Percentiles rank a stretch among this genome's conserved stretches.
These are phyloP conservation scores for Cutaneotrichosporon cutaneum DNA, from an alignment of 1,284 basidiomycete genomes.

Conservation along the genomic window DNA sequence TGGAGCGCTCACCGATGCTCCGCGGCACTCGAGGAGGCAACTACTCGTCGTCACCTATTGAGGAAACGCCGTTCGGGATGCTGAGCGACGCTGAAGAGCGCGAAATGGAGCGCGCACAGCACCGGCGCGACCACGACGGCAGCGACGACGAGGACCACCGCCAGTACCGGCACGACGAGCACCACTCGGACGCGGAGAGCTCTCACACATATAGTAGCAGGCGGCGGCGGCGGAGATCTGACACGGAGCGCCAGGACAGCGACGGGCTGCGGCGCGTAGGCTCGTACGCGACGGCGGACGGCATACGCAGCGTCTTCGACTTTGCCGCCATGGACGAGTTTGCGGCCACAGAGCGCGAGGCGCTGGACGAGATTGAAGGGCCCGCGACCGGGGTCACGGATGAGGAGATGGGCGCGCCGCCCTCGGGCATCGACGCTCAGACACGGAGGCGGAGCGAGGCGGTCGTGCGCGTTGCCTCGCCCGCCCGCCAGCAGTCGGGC, in stretches of 20 bases:
- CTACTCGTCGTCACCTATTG: conserved; percentile 45
- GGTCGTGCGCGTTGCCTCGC: conserved; percentile 5
- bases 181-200: conserved; percentile 14
- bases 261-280: not conserved
- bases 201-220: conserved; percentile 13
- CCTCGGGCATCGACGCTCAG: not conserved
- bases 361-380: conserved; percentile 49
- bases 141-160: conserved; percentile 16
- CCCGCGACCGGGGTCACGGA: not conserved
- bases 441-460: conserved; percentile 7
- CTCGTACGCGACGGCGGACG: not conserved
- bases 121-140: conserved; percentile 20
- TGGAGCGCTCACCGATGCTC: conserved; percentile 30
- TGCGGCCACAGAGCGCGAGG: conserved; percentile 66
- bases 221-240: not conserved
- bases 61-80: conserved; percentile 51
- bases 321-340: conserved; percentile 78
- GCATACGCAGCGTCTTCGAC: conserved; percentile 60
- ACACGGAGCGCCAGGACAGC: not conserved
- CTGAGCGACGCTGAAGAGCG: conserved; percentile 52
- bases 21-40: conserved; percentile 27
- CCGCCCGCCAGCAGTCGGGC: not conserved
- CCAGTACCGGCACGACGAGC: conserved; percentile 25
- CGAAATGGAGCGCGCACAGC: conserved; percentile 47
- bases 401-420: conserved; percentile 12